phyloP scores from a whole-genome alignment of 2,329 filamentous ascomycete species.

The Penicillium olsonii region DNA sequence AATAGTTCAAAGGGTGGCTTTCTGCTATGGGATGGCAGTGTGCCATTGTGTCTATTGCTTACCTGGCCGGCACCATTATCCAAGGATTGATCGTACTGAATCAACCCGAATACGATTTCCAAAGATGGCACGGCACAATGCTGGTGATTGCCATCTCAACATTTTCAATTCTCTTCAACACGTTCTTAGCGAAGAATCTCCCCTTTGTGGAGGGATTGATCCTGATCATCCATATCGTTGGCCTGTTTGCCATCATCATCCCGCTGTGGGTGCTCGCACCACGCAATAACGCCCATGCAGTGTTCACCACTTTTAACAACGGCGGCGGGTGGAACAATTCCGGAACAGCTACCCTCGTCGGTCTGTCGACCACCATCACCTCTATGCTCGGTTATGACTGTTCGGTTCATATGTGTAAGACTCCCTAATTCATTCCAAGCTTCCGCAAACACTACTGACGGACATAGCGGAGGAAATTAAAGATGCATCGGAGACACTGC shows the following conservation, averaged over 20 bases:
- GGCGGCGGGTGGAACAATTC: slow-evolving; percentile 42
- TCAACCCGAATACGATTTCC: slow-evolving; percentile 40
- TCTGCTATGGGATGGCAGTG: slow-evolving; percentile 49
- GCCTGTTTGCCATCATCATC: slow-evolving; percentile 47
- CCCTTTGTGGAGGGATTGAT: slow-evolving; percentile 44
- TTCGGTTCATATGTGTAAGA: slow-evolving; percentile 49
- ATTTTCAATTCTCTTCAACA: slow-evolving; percentile 46
- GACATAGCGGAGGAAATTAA: slow-evolving; percentile 43
- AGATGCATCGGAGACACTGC: slow-evolving; percentile 53
- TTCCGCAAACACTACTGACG: background rate
- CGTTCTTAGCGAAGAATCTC: slow-evolving; percentile 41
- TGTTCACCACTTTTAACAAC: slow-evolving; percentile 45
- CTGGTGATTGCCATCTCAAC: slow-evolving; percentile 43
- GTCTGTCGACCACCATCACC: slow-evolving; percentile 42
- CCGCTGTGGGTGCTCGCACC: slow-evolving; percentile 46
- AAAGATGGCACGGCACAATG: slow-evolving; percentile 49
- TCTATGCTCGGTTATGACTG: slow-evolving; percentile 47
- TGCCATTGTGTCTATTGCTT: slow-evolving; percentile 46
- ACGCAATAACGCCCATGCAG: slow-evolving; percentile 36
- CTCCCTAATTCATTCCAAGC: background rate
- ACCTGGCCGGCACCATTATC: slow-evolving; percentile 48
- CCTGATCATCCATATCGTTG: slow-evolving; percentile 45
- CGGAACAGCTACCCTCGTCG: slow-evolving; percentile 44
- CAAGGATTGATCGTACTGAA: slow-evolving; percentile 50
- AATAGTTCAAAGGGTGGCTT: slow-evolving; percentile 40